Percentiles rank a stretch among this genome's conserved stretches.
These are phyloP conservation scores for Boletus reticuloceps DNA, from an alignment of 768 basidiomycete species.

Conservation along the genomic window DNA sequence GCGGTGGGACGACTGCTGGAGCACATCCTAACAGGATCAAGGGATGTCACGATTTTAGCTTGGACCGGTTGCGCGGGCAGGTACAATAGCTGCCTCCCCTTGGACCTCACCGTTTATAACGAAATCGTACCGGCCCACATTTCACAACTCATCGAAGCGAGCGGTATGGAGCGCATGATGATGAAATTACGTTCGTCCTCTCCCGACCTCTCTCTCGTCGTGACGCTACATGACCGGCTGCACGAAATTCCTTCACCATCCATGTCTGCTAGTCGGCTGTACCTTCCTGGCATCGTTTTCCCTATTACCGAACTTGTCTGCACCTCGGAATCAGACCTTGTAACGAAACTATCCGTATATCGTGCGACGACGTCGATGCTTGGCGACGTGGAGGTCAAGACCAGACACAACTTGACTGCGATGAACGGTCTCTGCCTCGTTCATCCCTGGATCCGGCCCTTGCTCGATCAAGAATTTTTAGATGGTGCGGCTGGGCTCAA, in stretches of 20 bases:
- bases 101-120: background rate
- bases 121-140: background rate
- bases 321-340: no score
- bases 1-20: slow-evolving; percentile 15
- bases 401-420: background rate
- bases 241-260: background rate
- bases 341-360: background rate
- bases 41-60: slow-evolving; percentile 9
- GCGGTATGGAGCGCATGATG: background rate
- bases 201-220: slow-evolving; percentile 24
- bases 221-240: background rate
- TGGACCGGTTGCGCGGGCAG: slow-evolving; percentile 11
- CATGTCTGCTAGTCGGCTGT: background rate
- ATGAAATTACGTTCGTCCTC: background rate
- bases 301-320: background rate
- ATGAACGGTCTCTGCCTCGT: background rate
- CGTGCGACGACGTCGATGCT: background rate
- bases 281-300: slow-evolving; percentile 4
- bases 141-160: background rate
- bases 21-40: slow-evolving; percentile 10
- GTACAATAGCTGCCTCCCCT: slow-evolving; percentile 9
- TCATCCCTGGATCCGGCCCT: slow-evolving; percentile 13
- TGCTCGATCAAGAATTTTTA: slow-evolving; percentile 3
- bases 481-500: background rate
- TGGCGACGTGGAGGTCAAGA: slow-evolving; percentile 5